Evolutionary conservation across 2,329 filamentous ascomycete genomes (phyloP).

Genomic region (Scorias spongiosa): DNA sequence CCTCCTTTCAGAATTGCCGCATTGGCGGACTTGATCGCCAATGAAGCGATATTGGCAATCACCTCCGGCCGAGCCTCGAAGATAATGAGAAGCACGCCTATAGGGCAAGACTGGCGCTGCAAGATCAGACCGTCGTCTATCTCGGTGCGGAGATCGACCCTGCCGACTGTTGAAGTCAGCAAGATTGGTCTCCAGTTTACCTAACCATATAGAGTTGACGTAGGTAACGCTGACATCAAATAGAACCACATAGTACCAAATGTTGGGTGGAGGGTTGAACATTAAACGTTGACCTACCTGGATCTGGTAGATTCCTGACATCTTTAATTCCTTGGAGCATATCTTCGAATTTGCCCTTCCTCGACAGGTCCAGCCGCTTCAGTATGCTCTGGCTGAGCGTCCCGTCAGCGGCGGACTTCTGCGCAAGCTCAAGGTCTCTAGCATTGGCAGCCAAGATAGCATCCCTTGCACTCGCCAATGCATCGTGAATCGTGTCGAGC

Average conservation of each 20-base stretch:
- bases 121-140: slow-evolving; percentile 76
- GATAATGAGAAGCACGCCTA: slow-evolving; percentile 94
- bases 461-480: slow-evolving; percentile 53
- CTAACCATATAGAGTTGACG: not conserved
- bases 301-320: slow-evolving; percentile 71
- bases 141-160: slow-evolving; percentile 65
- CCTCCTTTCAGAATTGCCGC: slow-evolving; percentile 93
- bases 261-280: not conserved
- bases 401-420: slow-evolving; percentile 57
- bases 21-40: slow-evolving; percentile 95
- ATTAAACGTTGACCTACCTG: slow-evolving; percentile 41
- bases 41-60: slow-evolving; percentile 90
- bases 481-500: slow-evolving; percentile 65
- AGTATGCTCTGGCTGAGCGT: slow-evolving; percentile 67
- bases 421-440: slow-evolving; percentile 61
- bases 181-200: slow-evolving; percentile 3
- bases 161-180: slow-evolving; percentile 49
- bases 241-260: not conserved
- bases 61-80: slow-evolving; percentile 97
- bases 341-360: slow-evolving; percentile 87
- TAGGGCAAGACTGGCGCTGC: slow-evolving; percentile 82
- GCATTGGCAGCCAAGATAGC: slow-evolving; percentile 77
- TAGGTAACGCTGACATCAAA: not conserved
- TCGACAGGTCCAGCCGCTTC: slow-evolving; percentile 72
- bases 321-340: slow-evolving; percentile 93